Evolutionary conservation across 1,284 basidiomycete genomes (phyloP), one percentile per base, ranked within the genome.

Genomic region (Irpex rosettiformis): DNA sequence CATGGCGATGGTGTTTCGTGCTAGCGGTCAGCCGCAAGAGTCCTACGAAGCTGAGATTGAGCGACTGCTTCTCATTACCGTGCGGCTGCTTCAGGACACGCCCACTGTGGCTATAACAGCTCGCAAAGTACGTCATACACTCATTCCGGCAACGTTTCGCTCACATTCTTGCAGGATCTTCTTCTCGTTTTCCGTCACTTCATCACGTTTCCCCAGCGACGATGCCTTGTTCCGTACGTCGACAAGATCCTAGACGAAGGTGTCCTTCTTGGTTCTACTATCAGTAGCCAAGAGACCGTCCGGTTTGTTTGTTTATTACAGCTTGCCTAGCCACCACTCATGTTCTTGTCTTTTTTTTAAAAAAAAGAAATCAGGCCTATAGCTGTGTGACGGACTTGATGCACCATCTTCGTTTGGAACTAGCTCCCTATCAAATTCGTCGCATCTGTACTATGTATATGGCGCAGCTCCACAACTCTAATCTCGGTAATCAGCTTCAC

Each of bases 181-280:
- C 86, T 98, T 72, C 89, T 96, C 10, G 94, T 96, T 2, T 90
- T 96, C 52, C 86, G 97, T 21, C 96, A 99, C 74, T 84, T 99
- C 33, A 83, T 96, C 61, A 86, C 85, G 7, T 91, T 90, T 27
- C 85, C 90, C 28, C 88, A 94, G 67, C 83, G 94, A 52, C 83
- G 87, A 40, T 89, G 89, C 16, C 87, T 98, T 63, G 78, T 97
- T 28, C 83, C 88, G 1, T 88, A 94, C 66, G 85, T 99, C 58
- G 93, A 97, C 72, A 94, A 94, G 61, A 80, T 99, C 11, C 84
- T 98, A 30, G 90, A 98, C 65, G 95, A 99, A 68, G 84, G 85
- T 52, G 91, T 98, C n/a, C 77, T 99, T 13, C 81, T 99, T 29
- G 97, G 97, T 3, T 87, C 84, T 3, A 89, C 92, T 16, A 80